Conservation (phyloP, 2,329 filamentous ascomycete species). For the Mycosphaerella arachidis region DNA sequence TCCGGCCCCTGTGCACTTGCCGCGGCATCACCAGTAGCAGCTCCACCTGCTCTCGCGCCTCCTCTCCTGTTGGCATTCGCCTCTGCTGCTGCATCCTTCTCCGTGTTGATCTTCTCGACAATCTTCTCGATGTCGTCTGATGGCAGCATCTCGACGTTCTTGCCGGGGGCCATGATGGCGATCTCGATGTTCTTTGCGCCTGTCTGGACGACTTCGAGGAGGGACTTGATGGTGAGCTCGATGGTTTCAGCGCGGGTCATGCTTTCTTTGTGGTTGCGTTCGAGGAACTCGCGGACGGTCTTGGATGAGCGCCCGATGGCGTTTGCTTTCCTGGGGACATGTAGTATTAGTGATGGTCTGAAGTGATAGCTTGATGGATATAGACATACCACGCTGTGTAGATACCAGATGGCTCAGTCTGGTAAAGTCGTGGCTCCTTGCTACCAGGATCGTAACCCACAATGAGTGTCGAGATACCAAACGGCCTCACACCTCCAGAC, state of each 20-base stretch:
- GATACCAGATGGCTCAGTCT: conserved; percentile 98
- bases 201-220: conserved; percentile 96
- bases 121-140: conserved; percentile 95
- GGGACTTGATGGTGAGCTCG: conserved; percentile 94
- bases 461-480: conserved; percentile 95
- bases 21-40: conserved; percentile 21
- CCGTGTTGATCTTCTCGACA: conserved; percentile 97
- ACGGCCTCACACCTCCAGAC: conserved; percentile 96
- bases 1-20: conserved; percentile 28
- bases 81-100: conserved; percentile 85
- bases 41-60: conserved; percentile 49
- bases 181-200: conserved; percentile 99
- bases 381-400: conserved; percentile 87
- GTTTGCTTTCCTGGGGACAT: conserved; percentile 80
- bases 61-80: conserved; percentile 81
- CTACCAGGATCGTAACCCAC: conserved; percentile 97
- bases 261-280: conserved; percentile 96
- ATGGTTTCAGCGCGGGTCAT: conserved; percentile 97
- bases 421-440: conserved; percentile 83
- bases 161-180: conserved; percentile 91
- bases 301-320: conserved; percentile 98
- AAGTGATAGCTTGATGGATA: neutral
- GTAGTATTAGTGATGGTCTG: conserved; percentile 15
- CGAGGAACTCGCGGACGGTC: conserved; percentile 96
- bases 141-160: conserved; percentile 86